Percentiles rank a stretch among this genome's conserved stretches.
Evolutionary conservation across 768 basidiomycete genomes (phyloP).

Genomic region (Mycena galopus): DNA sequence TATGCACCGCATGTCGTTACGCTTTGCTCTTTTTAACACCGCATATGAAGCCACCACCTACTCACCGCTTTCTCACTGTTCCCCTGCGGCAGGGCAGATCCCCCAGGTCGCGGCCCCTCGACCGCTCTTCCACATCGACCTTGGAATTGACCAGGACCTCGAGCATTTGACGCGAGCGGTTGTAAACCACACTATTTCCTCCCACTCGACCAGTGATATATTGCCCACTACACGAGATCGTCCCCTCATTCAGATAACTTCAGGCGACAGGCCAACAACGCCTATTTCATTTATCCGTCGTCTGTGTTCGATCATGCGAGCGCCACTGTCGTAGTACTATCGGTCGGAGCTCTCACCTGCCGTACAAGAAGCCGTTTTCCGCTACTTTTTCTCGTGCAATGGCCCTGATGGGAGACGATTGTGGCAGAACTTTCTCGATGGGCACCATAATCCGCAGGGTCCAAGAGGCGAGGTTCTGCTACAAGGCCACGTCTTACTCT

Average conservation of each 20-base stretch:
- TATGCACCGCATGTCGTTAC: neutral
- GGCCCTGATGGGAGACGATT: neutral
- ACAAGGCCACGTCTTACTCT: neutral
- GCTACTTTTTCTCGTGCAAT: neutral
- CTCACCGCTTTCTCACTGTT: neutral
- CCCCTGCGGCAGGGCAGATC: neutral
- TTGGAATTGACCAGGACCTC: neutral
- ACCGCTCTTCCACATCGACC: neutral
- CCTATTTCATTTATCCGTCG: neutral
- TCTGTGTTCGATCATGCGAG: neutral
- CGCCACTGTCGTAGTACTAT: neutral
- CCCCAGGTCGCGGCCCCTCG: neutral
- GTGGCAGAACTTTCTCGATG: neutral
- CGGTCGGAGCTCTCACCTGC: neutral
- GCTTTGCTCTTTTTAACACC: neutral
- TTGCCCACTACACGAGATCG: neutral
- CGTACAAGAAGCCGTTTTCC: neutral
- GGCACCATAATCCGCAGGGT: neutral
- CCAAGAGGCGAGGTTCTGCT: neutral
- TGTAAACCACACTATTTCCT: neutral
- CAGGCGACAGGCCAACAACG: neutral
- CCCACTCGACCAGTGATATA: neutral
- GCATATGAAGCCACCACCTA: neutral
- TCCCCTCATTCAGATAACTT: neutral
- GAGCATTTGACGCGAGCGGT: neutral